phyloP scores from a whole-genome alignment of 352 stramenopile genomes.

The Globisporangium heterothallicum region DNA sequence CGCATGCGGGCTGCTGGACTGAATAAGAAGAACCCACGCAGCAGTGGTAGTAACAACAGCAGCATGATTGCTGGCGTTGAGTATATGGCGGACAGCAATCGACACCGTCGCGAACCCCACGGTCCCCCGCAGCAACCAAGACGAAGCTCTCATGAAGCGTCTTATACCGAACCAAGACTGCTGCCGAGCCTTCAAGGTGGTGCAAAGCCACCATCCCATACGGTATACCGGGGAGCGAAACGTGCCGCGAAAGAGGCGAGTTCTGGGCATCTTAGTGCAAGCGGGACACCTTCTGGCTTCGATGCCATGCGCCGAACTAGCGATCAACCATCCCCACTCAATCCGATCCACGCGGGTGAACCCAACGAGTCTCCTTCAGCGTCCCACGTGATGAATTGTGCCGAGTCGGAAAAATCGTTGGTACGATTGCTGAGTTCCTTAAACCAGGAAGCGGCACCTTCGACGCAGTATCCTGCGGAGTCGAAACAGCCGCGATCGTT shows the following conservation, averaged over 20 bases:
- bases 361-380: slow-evolving; percentile 43
- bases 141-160: neutral
- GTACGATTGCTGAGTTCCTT: slow-evolving; percentile 55
- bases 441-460: slow-evolving; percentile 32
- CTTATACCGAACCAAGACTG: neutral
- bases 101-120: neutral
- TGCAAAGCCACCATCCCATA: slow-evolving; percentile 10
- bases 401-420: slow-evolving; percentile 64
- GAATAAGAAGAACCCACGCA: slow-evolving; percentile 8
- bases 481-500: neutral
- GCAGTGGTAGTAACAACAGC: slow-evolving; percentile 1
- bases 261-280: neutral
- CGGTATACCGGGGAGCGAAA: slow-evolving; percentile 19
- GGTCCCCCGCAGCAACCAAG: neutral
- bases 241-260: slow-evolving; percentile 45
- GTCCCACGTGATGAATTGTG: slow-evolving; percentile 53
- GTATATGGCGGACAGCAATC: slow-evolving; percentile 1
- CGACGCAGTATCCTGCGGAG: slow-evolving; percentile 4
- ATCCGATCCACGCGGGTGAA: neutral
- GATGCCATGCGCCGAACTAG: neutral
- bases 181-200: slow-evolving; percentile 3
- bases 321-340: neutral
- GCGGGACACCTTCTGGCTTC: neutral
- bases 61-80: neutral
- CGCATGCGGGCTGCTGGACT: slow-evolving; percentile 5